These are phyloP conservation scores for Trifolium subterraneum DNA, from an alignment of 306 rosid genomes.

Conservation along the genomic window DNA sequence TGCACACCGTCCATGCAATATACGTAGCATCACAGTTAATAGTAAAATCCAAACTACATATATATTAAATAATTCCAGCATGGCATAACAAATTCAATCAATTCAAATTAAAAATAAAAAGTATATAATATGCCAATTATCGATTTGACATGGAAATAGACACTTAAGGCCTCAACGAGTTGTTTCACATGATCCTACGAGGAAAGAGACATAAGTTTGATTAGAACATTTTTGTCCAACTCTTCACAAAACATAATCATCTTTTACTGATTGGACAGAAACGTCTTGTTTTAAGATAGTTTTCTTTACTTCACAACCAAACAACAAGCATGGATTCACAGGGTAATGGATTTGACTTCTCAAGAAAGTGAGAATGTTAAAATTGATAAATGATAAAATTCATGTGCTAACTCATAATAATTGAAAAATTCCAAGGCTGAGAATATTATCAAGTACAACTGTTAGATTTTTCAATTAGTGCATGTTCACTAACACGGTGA, in stretches of 20 bases:
- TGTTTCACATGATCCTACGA: neutral
- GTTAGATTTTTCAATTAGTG: neutral
- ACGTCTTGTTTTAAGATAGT: neutral
- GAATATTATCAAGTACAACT: neutral
- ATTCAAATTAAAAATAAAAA: neutral
- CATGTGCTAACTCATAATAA: neutral
- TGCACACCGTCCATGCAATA: neutral
- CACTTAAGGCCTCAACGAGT: neutral
- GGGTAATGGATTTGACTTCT: slow-evolving; percentile 2
- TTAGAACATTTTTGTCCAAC: neutral
- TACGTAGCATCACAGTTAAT: neutral
- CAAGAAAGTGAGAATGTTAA: neutral
- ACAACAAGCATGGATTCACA: neutral
- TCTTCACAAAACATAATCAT: neutral
- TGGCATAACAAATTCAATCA: neutral
- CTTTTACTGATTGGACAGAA: neutral
- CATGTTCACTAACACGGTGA: too few relatives aligned
- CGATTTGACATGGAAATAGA: neutral
- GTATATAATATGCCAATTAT: neutral
- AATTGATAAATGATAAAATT: too few relatives aligned
- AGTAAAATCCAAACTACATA: neutral
- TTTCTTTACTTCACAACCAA: neutral
- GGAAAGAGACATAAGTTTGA: neutral
- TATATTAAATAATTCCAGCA: neutral
- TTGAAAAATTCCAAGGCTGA: neutral